Evolutionary conservation across 192 early-diverging fungal genomes (phyloP).

Genomic region (Backusella tuberculispora): DNA sequence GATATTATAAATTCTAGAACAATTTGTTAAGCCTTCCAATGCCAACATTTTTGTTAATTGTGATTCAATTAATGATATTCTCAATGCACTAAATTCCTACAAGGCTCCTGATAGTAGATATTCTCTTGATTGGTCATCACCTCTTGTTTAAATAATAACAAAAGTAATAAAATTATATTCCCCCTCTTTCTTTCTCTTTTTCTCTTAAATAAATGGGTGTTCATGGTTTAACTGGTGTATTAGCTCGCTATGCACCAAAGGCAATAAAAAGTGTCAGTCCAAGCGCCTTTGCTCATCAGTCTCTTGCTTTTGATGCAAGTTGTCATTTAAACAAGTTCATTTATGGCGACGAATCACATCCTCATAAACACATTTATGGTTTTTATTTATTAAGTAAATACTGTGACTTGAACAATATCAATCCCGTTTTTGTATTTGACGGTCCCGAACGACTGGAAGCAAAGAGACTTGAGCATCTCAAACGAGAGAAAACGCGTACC

Average conservation of each 20-base stretch:
- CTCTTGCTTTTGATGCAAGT: slow-evolving; percentile 39
- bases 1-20: slow-evolving; percentile 38
- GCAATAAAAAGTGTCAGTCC: slow-evolving; percentile 18
- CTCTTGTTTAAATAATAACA: background rate
- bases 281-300: slow-evolving; percentile 9
- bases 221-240: slow-evolving; percentile 29
- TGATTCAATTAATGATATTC: slow-evolving; percentile 61
- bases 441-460: slow-evolving; percentile 49
- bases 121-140: slow-evolving; percentile 53
- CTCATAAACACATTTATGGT: slow-evolving; percentile 58
- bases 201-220: slow-evolving; percentile 33
- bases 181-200: background rate
- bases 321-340: slow-evolving; percentile 42
- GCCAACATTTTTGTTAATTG: slow-evolving; percentile 58
- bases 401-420: slow-evolving; percentile 54
- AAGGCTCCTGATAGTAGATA: slow-evolving; percentile 49
- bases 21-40: slow-evolving; percentile 63
- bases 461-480: slow-evolving; percentile 53
- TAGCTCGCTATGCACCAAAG: slow-evolving; percentile 36
- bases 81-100: slow-evolving; percentile 59
- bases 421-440: slow-evolving; percentile 76
- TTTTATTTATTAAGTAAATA: slow-evolving; percentile 59
- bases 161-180: background rate
- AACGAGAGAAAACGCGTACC: slow-evolving; percentile 34
- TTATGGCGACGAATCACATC: slow-evolving; percentile 44